Conservation (phyloP, 2,329 filamentous ascomycete genomes). For the Lachnellula cervina region DNA sequence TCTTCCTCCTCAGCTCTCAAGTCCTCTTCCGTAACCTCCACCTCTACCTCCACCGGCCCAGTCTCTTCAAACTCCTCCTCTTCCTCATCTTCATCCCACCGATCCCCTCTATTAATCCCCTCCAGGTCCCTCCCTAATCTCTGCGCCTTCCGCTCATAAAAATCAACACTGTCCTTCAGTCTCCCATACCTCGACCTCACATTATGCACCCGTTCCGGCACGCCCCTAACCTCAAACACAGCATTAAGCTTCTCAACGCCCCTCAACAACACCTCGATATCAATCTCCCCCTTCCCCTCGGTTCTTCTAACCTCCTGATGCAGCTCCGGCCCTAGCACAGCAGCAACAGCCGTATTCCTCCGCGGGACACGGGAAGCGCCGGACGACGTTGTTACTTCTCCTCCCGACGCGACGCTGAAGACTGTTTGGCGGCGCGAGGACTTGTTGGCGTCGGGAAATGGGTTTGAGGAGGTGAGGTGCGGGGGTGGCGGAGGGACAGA, state of each 20-base stretch:
- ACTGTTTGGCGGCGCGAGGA: constrained; percentile 53
- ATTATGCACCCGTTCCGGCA: constrained; percentile 67
- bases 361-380: constrained; percentile 49
- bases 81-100: constrained; percentile 49
- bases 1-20: constrained; percentile 65
- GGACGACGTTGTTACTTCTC: constrained; percentile 52
- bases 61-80: constrained; percentile 41
- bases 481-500: constrained; percentile 68
- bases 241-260: constrained; percentile 87
- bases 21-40: constrained; percentile 61
- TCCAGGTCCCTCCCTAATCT: constrained; percentile 71
- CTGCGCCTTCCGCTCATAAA: constrained; percentile 75
- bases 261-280: constrained; percentile 77
- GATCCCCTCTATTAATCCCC: constrained; percentile 62
- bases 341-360: constrained; percentile 79
- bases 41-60: constrained; percentile 33
- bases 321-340: constrained; percentile 81
- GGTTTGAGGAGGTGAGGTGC: constrained; percentile 41
- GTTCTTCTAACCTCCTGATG: constrained; percentile 69
- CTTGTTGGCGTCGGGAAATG: constrained; percentile 38
- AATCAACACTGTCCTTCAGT: constrained; percentile 67
- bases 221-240: constrained; percentile 81
- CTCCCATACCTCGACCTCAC: constrained; percentile 68
- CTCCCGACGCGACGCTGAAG: constrained; percentile 59
- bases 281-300: constrained; percentile 63